These are phyloP conservation scores for Lophiotrema nucula DNA, from an alignment of 495 filamentous ascomycete genomes.

Conservation along the genomic window DNA sequence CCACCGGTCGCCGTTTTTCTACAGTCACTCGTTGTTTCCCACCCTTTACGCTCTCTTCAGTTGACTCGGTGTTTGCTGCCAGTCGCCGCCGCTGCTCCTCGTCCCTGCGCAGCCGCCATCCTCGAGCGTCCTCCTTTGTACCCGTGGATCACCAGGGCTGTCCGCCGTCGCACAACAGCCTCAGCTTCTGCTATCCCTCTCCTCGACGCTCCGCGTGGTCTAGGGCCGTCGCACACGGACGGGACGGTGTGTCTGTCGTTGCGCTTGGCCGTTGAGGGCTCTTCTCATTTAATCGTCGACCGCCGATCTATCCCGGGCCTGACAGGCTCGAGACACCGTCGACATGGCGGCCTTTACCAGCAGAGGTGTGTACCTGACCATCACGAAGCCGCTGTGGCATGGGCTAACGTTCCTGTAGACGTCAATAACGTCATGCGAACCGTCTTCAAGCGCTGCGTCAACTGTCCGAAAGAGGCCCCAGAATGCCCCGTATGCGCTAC, in stretches of 20 bases:
- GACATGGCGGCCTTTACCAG: constrained; percentile 25
- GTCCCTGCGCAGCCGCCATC: constrained; percentile 5
- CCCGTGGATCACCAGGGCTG: neutral
- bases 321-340: neutral
- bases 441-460: constrained; percentile 43
- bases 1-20: constrained; percentile 15
- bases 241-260: constrained; percentile 4
- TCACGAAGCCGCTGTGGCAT: neutral
- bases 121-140: constrained; percentile 26
- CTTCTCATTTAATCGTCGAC: neutral
- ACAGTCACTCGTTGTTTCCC: constrained; percentile 36
- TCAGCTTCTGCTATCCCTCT: neutral
- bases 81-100: constrained; percentile 7
- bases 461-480: constrained; percentile 35
- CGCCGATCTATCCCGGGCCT: constrained; percentile 1
- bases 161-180: constrained; percentile 19
- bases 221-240: constrained; percentile 21
- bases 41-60: neutral
- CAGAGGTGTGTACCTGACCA: constrained; percentile 14
- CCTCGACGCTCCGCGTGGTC: neutral
- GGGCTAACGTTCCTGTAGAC: constrained; percentile 33
- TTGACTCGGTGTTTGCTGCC: neutral
- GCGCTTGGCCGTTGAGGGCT: neutral
- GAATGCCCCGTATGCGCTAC: constrained; percentile 24
- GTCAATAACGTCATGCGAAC: constrained; percentile 34